Base-by-base conservation (phyloP, 495 filamentous ascomycete genomes). In the Platismatia glauca region DNA sequence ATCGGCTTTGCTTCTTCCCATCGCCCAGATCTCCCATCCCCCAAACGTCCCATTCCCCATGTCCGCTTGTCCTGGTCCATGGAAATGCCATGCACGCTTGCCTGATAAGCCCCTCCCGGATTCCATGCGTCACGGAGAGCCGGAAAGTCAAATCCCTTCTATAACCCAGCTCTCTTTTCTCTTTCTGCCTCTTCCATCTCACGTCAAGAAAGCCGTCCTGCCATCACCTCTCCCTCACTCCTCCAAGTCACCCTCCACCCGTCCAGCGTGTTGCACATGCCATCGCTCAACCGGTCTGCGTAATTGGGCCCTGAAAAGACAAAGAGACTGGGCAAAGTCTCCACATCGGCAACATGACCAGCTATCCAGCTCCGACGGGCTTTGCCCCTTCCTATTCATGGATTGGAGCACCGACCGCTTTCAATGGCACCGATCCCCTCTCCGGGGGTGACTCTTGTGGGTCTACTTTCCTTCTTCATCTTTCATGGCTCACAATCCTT, bases 361-460 rank as follows among this genome's bases (percentile, higher is more conserved):
- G 57, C 58, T 64, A 57, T 67, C 65, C 65, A 31, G 65, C 65
- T 46, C 65, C 65, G 41, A 58, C 27, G 11, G 68, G 68, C 33
- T 70, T 44, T 59, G 57, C 68, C 39, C 68, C 68, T 50, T 66
- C 46, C 18, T 92, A 95, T 78, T 82, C 89, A 71, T 91, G 89
- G 87, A 77, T 87, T 58, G 91, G 91, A 58, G 76, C 90, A 37
- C 91, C 91, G 16, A 73, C 85, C 41, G 69, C 74, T 59, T 95
- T 90, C 79, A 88, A 88, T 72, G 83, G 89, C 69, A 91, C 91
- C 44, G 83, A 89, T 66, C 55, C 73, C n/a, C 74, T 79, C 44
- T 74, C 81, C 59, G 91, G 91, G 62, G 91, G 91, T 68, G 78
- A 96, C 79, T 90, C 90, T 55, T 79, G 91, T 95, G 85, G 69